Evolutionary conservation across 495 filamentous ascomycete species (phyloP).

Genomic region (Trichoderma asperelloides): DNA sequence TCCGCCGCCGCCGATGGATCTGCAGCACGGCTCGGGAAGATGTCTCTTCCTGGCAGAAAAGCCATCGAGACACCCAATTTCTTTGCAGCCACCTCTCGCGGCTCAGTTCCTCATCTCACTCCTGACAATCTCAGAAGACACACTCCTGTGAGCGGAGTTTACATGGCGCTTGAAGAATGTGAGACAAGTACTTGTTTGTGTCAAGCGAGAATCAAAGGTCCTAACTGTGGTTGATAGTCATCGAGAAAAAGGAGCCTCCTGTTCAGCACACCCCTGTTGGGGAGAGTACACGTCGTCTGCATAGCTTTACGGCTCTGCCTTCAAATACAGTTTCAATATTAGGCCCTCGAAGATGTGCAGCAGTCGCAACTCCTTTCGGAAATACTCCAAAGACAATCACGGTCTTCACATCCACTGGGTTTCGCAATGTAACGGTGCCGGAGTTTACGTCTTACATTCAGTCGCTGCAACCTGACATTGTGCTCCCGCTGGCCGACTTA

Average conservation of each 20-base stretch:
- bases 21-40: conserved; percentile 49
- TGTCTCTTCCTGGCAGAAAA: conserved; percentile 50
- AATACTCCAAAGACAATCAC: conserved; percentile 67
- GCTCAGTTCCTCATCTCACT: conserved; percentile 74
- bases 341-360: conserved; percentile 66
- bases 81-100: conserved; percentile 69
- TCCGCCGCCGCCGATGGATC: conserved; percentile 22
- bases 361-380: conserved; percentile 59
- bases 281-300: conserved; percentile 45
- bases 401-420: conserved; percentile 77
- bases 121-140: conserved; percentile 69
- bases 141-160: conserved; percentile 57
- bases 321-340: conserved; percentile 54
- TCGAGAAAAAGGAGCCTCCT: conserved; percentile 52
- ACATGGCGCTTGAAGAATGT: conserved; percentile 92
- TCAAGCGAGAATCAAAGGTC: not conserved
- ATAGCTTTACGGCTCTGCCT: conserved; percentile 61
- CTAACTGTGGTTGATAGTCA: conserved; percentile 44
- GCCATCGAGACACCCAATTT: conserved; percentile 72
- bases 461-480: conserved; percentile 68
- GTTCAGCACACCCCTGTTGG: conserved; percentile 29
- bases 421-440: conserved; percentile 53
- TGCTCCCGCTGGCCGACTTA: conserved; percentile 70
- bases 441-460: conserved; percentile 57
- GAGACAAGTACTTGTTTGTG: conserved; percentile 24